Percentiles rank a stretch among this genome's conserved stretches.
Conservation (phyloP, 768 basidiomycete species). For the Russula emetica region DNA sequence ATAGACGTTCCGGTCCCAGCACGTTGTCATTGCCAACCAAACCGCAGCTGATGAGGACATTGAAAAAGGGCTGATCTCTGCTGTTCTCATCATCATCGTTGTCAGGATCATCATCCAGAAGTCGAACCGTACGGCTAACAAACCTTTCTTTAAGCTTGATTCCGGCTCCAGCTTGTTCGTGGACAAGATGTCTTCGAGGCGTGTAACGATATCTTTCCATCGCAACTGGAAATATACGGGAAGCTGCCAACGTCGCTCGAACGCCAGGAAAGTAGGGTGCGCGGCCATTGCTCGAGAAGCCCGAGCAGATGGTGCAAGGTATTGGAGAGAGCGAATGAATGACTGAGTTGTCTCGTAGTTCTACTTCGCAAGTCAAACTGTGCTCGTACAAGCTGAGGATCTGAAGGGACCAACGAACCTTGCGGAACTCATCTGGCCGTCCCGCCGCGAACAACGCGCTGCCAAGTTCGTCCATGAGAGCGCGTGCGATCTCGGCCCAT, state of each 20-base stretch:
- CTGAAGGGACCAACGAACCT: slow-evolving; percentile 44
- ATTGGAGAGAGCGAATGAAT: slow-evolving; percentile 79
- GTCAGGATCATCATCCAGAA: not conserved
- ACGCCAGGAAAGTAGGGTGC: slow-evolving; percentile 65
- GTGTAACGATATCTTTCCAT: slow-evolving; percentile 88
- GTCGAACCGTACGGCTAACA: not conserved
- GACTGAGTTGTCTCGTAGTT: slow-evolving; percentile 79
- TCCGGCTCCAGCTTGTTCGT: slow-evolving; percentile 41
- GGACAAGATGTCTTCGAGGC: slow-evolving; percentile 65
- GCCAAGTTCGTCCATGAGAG: slow-evolving; percentile 84
- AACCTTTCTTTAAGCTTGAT: slow-evolving; percentile 40
- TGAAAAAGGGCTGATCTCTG: slow-evolving; percentile 41
- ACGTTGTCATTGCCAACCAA: slow-evolving; percentile 68
- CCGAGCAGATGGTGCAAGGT: slow-evolving; percentile 68
- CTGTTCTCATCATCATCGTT: slow-evolving; percentile 6
- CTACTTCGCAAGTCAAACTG: slow-evolving; percentile 39
- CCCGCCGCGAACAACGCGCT: slow-evolving; percentile 84
- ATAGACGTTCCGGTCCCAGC: slow-evolving; percentile 86
- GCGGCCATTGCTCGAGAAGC: slow-evolving; percentile 68
- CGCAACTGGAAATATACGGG: slow-evolving; percentile 95
- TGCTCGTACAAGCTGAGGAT: not conserved
- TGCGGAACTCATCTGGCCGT: slow-evolving; percentile 82
- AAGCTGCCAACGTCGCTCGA: slow-evolving; percentile 89
- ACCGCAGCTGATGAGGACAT: slow-evolving; percentile 62
- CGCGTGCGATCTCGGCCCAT: slow-evolving; percentile 77